phyloP scores from a whole-genome alignment of 768 basidiomycete genomes.

The Daedaleopsis sinensis region DNA sequence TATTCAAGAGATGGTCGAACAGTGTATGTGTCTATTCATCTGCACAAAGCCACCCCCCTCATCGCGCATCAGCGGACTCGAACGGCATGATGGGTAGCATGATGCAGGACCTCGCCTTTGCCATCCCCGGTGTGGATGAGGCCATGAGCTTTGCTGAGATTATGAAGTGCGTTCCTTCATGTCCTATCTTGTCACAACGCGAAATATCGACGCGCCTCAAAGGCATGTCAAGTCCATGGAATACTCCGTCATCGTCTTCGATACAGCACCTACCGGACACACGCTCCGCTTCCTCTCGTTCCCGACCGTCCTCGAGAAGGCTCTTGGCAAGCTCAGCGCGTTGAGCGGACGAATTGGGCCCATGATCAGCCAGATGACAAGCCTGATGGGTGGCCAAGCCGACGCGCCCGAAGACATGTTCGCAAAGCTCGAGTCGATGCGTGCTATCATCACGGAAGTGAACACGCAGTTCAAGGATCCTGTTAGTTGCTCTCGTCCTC shows the following conservation, averaged over 20 bases:
- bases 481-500: conserved; percentile 46
- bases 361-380: conserved; percentile 96
- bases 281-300: conserved; percentile 99
- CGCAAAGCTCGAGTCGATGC: conserved; percentile 96
- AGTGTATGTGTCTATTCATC: conserved; percentile 58
- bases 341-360: conserved; percentile 96
- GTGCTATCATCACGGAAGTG: conserved; percentile 95
- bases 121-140: conserved; percentile 98
- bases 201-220: not conserved
- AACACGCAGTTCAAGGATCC: conserved; percentile 99
- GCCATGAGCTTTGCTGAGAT: conserved; percentile 99
- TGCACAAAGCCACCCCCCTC: not conserved
- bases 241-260: conserved; percentile 99
- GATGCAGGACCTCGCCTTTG: conserved; percentile 99
- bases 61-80: conserved; percentile 64
- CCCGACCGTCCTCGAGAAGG: conserved; percentile 96
- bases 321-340: conserved; percentile 89
- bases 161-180: conserved; percentile 79
- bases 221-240: conserved; percentile 99
- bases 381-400: conserved; percentile 92
- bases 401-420: conserved; percentile 98
- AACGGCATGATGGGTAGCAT: conserved; percentile 97
- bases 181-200: not conserved
- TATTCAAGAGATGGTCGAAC: conserved; percentile 99
- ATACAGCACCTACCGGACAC: conserved; percentile 98